Percentiles rank a stretch among this genome's conserved stretches.
phyloP scores from a whole-genome alignment of 1,284 basidiomycete genomes.

The Boletus subluridellus region DNA sequence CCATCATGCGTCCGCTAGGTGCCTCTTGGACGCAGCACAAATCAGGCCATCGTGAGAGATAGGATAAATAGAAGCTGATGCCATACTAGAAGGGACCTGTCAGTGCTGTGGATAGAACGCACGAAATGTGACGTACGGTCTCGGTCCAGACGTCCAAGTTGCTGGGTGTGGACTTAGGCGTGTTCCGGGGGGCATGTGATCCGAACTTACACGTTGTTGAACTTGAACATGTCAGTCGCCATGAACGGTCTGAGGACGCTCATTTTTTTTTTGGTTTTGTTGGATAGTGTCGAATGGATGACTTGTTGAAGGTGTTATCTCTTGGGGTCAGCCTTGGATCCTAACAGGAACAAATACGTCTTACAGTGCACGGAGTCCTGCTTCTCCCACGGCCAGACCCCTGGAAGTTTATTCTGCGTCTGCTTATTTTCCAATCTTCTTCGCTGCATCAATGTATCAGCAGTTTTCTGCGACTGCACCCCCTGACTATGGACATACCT shows the following conservation, averaged over 20 bases:
- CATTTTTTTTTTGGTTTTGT: conserved; percentile 45
- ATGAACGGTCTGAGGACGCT: conserved; percentile 79
- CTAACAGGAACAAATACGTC: conserved; percentile 31
- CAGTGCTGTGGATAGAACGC: not conserved
- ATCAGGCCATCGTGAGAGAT: conserved; percentile 88
- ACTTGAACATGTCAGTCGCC: conserved; percentile 85
- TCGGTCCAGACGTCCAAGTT: conserved; percentile 94
- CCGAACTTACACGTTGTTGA: conserved; percentile 75
- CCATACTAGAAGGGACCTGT: conserved; percentile 56
- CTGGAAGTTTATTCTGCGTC: conserved; percentile 27
- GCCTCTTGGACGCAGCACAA: conserved; percentile 79
- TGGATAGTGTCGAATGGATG: not conserved
- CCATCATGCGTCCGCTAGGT: conserved; percentile 78
- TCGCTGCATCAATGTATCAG: conserved; percentile 35
- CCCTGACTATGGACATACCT: conserved; percentile 35
- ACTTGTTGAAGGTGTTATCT: not conserved
- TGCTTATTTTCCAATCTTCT: conserved; percentile 26
- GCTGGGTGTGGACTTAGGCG: conserved; percentile 40
- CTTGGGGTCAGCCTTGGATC: conserved; percentile 13
- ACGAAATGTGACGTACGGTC: conserved; percentile 53
- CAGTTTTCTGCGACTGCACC: conserved; percentile 36
- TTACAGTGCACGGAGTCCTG: conserved; percentile 31
- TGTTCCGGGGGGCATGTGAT: not conserved
- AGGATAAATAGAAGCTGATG: conserved; percentile 81
- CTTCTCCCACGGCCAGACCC: conserved; percentile 22